phyloP scores from a whole-genome alignment of 441 rosid species.

The Isatis lusitanica region DNA sequence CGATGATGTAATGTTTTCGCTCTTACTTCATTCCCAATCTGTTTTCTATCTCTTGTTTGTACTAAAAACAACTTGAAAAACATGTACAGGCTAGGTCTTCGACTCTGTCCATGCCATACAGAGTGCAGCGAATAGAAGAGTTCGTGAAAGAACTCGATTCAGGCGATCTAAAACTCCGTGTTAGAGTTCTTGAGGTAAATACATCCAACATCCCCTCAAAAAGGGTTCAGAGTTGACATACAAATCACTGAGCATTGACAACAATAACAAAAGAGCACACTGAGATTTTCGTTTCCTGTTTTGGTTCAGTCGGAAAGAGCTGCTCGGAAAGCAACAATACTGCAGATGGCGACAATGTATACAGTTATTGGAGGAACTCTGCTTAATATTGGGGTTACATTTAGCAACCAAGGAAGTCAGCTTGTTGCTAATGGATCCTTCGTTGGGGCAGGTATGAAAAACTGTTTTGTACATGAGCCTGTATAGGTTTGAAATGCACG shows the following conservation, averaged over 20 bases:
- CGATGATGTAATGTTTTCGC: constrained; percentile 57
- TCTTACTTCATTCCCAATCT: neutral
- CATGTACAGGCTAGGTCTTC: constrained; percentile 70
- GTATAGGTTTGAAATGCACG: neutral
- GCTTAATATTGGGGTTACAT: constrained; percentile 75
- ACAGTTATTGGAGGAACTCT: constrained; percentile 86
- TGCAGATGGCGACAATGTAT: constrained; percentile 91
- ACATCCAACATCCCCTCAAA: neutral
- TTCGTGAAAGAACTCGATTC: constrained; percentile 84
- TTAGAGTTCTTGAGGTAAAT: constrained; percentile 91
- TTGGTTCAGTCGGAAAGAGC: constrained; percentile 84
- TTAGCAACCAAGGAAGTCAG: constrained; percentile 62
- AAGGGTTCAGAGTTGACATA: neutral
- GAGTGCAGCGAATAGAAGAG: constrained; percentile 87
- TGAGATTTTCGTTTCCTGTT: neutral
- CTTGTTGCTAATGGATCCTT: constrained; percentile 73
- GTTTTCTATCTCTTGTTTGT: neutral
- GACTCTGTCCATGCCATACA: constrained; percentile 83
- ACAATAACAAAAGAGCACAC: neutral
- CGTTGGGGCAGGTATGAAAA: constrained; percentile 71
- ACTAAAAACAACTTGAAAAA: constrained; percentile 14
- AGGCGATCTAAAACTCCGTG: constrained; percentile 91
- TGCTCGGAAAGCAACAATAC: constrained; percentile 75
- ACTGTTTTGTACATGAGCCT: neutral
- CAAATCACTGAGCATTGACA: neutral